Base-by-base conservation (phyloP, 2,329 filamentous ascomycete species). In the Acrodontium crateriforme region DNA sequence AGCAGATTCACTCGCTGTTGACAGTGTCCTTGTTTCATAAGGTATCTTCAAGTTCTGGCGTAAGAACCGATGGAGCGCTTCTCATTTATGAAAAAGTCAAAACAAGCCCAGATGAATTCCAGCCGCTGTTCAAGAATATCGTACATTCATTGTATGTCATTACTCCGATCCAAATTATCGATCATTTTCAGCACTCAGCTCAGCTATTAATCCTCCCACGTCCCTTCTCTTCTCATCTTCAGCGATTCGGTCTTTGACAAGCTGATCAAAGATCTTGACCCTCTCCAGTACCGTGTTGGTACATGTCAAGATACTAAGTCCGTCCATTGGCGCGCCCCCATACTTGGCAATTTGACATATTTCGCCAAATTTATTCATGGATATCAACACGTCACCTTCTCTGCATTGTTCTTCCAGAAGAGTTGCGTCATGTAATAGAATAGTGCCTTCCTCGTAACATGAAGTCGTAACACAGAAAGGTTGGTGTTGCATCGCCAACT, bases 301-400 rank as follows among this genome's bases (percentile, higher is more conserved):
- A 56, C 81, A 92, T 42, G 75, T 71, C 40, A 98, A 61, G 41
- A 95, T 59, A 18, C 69, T 63, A 35, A 85, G 61, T 2, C 85
- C 84, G 51, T 94, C 81, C 9, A 93, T 70, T 1, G 84, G 70
- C 12, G 71, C 67, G 15, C 89, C 89, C 14, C 87, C 85, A 33
- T 89, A 71, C 60, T 98, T 98, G 16, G 84, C 77, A 35, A 94
- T 71, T 55, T 91, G 82, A 46, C 84, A 92, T 21, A 94, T 71
- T 59, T 94, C 85, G 14, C 85, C 85, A 47, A 85, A 78, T 48
- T 74, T 74, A 56, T 94, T 93, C 55, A 93, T 67, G 30, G 82
- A 87, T 45, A 95, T 71, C 5, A 81, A 81, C 44, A 80, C 71
- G 53, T 76, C 74, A 31, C 73, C 76, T 20, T 77, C 68, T 12